Evolutionary conservation across 768 basidiomycete genomes (phyloP).

Genomic region (Austroboletus eburneus): DNA sequence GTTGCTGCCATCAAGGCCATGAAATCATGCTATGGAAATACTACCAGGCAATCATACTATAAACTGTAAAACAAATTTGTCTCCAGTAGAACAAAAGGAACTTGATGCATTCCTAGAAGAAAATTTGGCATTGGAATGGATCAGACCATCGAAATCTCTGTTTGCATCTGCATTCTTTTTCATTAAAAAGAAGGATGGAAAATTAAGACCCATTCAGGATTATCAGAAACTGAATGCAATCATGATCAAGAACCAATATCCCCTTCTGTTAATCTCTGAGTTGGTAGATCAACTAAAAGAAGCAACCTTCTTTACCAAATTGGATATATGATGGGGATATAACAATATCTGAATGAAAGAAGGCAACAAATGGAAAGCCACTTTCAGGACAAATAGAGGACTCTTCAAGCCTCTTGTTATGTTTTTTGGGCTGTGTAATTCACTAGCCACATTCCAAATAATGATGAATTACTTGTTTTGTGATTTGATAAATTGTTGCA

Average conservation of each 20-base stretch:
- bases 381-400: conserved; percentile 14
- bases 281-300: conserved; percentile 20
- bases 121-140: conserved; percentile 1
- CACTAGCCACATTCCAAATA: conserved; percentile 20
- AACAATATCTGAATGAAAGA: conserved; percentile 28
- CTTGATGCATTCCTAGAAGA: neutral
- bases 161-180: conserved; percentile 26
- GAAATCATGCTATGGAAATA: too few relatives aligned
- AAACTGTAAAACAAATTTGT: neutral
- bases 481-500: conserved; percentile 4
- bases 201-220: conserved; percentile 29
- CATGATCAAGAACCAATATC: conserved; percentile 27
- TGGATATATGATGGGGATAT: conserved; percentile 32
- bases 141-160: conserved; percentile 18
- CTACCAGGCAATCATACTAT: neutral
- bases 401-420: neutral
- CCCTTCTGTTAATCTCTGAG: conserved; percentile 21
- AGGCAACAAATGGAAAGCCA: conserved; percentile 32
- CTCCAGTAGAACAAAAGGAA: neutral
- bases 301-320: conserved; percentile 22
- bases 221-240: conserved; percentile 28
- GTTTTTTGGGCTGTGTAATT: conserved; percentile 3
- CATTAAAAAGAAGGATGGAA: conserved; percentile 35
- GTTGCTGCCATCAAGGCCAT: neutral
- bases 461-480: conserved; percentile 24